A percentile compares a stretch with the other conserved stretches of the same genome.
These are phyloP conservation scores for Crithidia fasciculata DNA, from an alignment of 208 protist genomes.

Conservation along the genomic window DNA sequence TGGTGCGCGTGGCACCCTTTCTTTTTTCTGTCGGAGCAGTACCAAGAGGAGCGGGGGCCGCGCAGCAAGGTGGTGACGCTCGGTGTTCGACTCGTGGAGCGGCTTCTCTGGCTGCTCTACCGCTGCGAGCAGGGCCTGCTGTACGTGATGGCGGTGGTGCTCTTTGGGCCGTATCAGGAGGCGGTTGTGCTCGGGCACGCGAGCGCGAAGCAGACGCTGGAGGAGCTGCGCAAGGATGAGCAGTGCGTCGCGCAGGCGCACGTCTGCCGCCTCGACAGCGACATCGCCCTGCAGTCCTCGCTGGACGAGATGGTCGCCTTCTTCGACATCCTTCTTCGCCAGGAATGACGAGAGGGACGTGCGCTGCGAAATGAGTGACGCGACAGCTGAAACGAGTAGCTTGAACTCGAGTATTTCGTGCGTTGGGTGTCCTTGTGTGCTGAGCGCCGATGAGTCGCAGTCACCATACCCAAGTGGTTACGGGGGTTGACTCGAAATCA, in stretches of 20 bases:
- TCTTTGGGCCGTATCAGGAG: conserved; percentile 73
- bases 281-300: conserved; percentile 55
- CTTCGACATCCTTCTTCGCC: conserved; percentile 57
- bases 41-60: conserved; percentile 39
- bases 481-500: conserved; percentile 93
- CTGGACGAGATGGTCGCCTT: conserved; percentile 59
- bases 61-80: not conserved
- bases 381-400: too few species aligned
- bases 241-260: conserved; percentile 58
- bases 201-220: conserved; percentile 39
- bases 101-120: conserved; percentile 25
- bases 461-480: conserved; percentile 90
- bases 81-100: conserved; percentile 18
- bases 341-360: not conserved
- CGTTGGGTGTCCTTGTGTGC: too few species aligned
- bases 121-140: conserved; percentile 48
- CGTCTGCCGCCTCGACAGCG: conserved; percentile 65
- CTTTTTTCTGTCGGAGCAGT: conserved; percentile 53
- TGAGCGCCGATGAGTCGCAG: not conserved
- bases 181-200: conserved; percentile 45
- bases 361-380: not conserved
- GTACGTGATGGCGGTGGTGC: conserved; percentile 67
- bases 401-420: too few species aligned
- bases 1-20: conserved; percentile 40
- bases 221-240: conserved; percentile 48